Base-by-base conservation (phyloP, 2,329 filamentous ascomycete genomes). In the Aureobasidium musti region DNA sequence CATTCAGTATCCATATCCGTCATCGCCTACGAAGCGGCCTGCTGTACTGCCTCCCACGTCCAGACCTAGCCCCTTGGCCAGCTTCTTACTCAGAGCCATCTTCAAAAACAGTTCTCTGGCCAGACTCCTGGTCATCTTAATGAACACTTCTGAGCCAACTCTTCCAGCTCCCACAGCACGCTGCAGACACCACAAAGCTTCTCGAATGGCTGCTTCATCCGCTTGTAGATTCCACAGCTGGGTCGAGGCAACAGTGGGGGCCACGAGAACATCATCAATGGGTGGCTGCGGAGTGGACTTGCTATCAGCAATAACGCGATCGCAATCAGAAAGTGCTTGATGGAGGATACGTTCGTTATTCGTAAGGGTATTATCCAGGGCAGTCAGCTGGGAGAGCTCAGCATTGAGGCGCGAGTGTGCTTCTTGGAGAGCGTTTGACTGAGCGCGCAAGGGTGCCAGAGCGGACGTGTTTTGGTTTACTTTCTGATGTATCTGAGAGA, bases 231-330 rank as follows among this genome's bases (percentile, higher is more conserved):
- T 88, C 78, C 98, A 99, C 26, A 99, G 81, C 81, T 99, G 95
- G 70, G 94, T 93, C 0, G 91, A 91, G 5, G 97, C 95, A 1
- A 97, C 89, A 0, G 92, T 97, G 0, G 94, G 92, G 3, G 93
- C 92, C n/a, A 97, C 91, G 2, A 99, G 82, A 39, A 98, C 84
- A 68, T 96, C 92, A 76, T 99, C 95, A 57, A 98, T 89, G 56
- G 89, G 86, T 0, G 93, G 92, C 1, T 88, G 84, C 47, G 84
- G 83, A 57, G 91, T 87, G 19, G 82, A 82, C 66, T 87, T 84
- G n/a, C 91, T 91, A 61, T 87, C 85, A 49, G 87, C 84, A 69
- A 97, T 91, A 13, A 93, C 87, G 6, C 80, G 81, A 74, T 97
- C 93, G 3, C 94, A 94, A 68, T 90, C 88, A 35, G 85, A 83